phyloP scores from a whole-genome alignment of 768 basidiomycete species.

The Collybiopsis confluens region DNA sequence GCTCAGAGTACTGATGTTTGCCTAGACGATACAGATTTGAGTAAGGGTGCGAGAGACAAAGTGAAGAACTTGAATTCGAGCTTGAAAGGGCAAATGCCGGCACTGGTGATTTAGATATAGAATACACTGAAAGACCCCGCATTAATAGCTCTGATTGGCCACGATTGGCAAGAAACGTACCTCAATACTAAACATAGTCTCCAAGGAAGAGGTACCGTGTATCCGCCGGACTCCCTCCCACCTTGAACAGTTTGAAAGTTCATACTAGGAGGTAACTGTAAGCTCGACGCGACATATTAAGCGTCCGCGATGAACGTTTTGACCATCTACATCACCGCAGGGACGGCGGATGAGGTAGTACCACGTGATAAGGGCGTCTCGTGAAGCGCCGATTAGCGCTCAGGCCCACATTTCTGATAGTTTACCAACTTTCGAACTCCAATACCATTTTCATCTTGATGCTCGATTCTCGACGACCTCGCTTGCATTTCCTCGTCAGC shows the following conservation, averaged over 20 bases:
- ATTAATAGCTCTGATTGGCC: conserved; percentile 3
- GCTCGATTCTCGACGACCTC: too few species aligned
- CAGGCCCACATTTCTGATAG: too few species aligned
- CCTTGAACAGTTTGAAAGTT: conserved; percentile 93
- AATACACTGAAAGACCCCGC: conserved; percentile 75
- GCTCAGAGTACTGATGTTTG: conserved; percentile 98
- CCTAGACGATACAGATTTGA: conserved; percentile 41
- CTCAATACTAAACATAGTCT: conserved; percentile 94
- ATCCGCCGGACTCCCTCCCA: conserved; percentile 88
- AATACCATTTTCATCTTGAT: too few species aligned
- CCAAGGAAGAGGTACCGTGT: conserved; percentile 91
- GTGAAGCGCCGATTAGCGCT: too few species aligned
- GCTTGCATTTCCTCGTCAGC: too few species aligned
- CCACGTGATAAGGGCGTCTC: too few species aligned
- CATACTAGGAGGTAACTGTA: conserved; percentile 58
- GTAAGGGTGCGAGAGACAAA: background rate
- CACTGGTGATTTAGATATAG: conserved; percentile 99
- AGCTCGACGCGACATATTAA: conserved; percentile 14
- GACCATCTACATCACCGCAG: conserved; percentile 98
- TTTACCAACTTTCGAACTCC: too few species aligned
- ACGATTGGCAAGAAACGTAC: conserved; percentile 32
- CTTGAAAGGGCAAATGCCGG: conserved; percentile 97
- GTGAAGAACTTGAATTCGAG: conserved; percentile 74
- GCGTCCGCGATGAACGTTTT: conserved; percentile 72
- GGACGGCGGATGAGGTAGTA: too few species aligned